Percentiles rank a stretch among this genome's conserved stretches.
Evolutionary conservation across 106 monocot genomes (phyloP).

Genomic region (Hemerocallis citrina): DNA sequence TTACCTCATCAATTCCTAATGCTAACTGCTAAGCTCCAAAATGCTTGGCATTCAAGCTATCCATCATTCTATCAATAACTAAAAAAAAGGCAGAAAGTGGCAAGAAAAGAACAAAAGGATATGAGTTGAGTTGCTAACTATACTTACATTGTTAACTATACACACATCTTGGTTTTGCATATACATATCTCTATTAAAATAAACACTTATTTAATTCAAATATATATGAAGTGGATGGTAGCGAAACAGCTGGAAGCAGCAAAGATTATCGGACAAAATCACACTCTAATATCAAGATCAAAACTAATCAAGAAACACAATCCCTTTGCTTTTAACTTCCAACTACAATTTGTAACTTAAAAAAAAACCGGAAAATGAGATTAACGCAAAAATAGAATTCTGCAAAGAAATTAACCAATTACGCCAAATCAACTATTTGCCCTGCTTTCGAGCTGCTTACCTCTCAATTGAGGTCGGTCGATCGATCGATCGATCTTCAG

Average conservation of each 20-base stretch:
- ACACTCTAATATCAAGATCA: neutral
- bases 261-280: neutral
- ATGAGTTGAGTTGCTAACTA: neutral
- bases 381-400: neutral
- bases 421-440: neutral
- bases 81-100: neutral
- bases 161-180: neutral
- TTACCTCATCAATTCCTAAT: neutral
- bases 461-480: too few relatives aligned
- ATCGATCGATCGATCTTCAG: too few relatives aligned
- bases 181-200: neutral
- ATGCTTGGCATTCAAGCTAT: neutral
- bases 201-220: neutral
- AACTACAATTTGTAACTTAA: neutral
- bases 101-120: neutral
- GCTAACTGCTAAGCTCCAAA: neutral
- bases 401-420: neutral
- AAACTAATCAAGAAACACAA: neutral
- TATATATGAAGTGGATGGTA: neutral
- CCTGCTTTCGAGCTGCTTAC: too few relatives aligned
- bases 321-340: neutral
- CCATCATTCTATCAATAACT: too few relatives aligned
- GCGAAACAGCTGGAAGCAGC: slow-evolving; percentile 2
- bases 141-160: neutral
- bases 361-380: neutral